phyloP scores from a whole-genome alignment of 2,329 filamentous ascomycete species.

The Aspergillus pseudoviridinutans region DNA sequence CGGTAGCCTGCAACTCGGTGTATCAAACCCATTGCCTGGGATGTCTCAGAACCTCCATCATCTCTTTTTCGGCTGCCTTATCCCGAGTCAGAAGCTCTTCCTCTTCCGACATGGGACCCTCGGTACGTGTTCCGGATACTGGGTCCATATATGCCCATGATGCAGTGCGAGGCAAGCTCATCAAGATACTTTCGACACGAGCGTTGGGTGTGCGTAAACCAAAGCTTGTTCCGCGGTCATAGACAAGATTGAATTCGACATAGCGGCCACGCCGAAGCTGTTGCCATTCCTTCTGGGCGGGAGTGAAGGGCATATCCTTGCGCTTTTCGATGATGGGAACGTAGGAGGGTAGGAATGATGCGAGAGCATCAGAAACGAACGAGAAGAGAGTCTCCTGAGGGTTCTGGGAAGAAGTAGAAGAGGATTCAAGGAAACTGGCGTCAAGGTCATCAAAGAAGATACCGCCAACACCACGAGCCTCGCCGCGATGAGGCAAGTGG shows the following conservation, averaged over 20 bases:
- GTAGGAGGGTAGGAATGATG: conserved; percentile 86
- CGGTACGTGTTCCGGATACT: conserved; percentile 42
- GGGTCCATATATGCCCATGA: conserved; percentile 93
- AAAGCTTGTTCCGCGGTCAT: conserved; percentile 92
- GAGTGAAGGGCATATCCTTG: conserved; percentile 87
- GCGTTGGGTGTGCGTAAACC: conserved; percentile 89
- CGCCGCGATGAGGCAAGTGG: conserved; percentile 82
- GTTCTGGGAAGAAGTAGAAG: conserved; percentile 57
- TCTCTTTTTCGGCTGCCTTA: conserved; percentile 61
- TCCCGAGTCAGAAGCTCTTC: conserved; percentile 33
- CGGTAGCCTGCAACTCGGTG: background rate
- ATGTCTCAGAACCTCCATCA: conserved; percentile 67
- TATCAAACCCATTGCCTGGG: conserved; percentile 58
- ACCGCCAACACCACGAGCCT: conserved; percentile 82
- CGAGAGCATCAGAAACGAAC: conserved; percentile 80
- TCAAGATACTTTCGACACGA: conserved; percentile 91
- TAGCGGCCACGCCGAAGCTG: conserved; percentile 91
- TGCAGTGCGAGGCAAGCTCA: conserved; percentile 91
- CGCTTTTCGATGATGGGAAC: conserved; percentile 81
- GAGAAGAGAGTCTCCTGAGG: conserved; percentile 86
- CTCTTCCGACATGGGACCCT: conserved; percentile 46
- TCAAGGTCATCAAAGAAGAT: conserved; percentile 99
- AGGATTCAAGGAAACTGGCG: conserved; percentile 43
- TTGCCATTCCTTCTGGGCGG: conserved; percentile 91
- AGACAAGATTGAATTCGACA: conserved; percentile 97